phyloP scores from a whole-genome alignment of 352 stramenopile species.

The Globisporangium mamillatum region DNA sequence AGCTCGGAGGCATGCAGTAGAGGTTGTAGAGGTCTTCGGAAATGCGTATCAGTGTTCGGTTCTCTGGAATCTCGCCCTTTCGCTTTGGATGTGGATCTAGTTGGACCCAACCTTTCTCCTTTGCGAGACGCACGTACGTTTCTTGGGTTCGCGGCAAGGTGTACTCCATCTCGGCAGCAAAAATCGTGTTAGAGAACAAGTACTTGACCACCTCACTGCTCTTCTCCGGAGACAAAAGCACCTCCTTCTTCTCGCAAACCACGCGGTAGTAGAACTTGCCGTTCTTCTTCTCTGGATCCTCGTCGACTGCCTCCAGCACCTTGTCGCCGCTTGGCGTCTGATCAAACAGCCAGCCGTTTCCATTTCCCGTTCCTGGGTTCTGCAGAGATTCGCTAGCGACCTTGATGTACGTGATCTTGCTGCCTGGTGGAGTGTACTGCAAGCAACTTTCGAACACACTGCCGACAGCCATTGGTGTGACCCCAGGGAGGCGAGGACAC shows the following conservation, averaged over 20 bases:
- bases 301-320: slow-evolving; percentile 64
- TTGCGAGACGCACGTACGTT: slow-evolving; percentile 68
- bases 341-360: slow-evolving; percentile 69
- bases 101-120: slow-evolving; percentile 77
- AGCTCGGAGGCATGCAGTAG: slow-evolving; percentile 70
- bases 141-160: slow-evolving; percentile 68
- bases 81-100: slow-evolving; percentile 33
- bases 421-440: slow-evolving; percentile 75
- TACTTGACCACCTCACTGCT: slow-evolving; percentile 66
- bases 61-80: neutral
- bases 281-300: slow-evolving; percentile 76
- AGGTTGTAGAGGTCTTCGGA: slow-evolving; percentile 79
- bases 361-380: slow-evolving; percentile 31
- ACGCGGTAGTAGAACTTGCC: slow-evolving; percentile 83
- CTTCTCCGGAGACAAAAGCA: slow-evolving; percentile 68
- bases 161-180: slow-evolving; percentile 80
- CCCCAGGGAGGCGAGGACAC: slow-evolving; percentile 63
- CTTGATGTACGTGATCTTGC: slow-evolving; percentile 80
- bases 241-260: slow-evolving; percentile 63
- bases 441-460: slow-evolving; percentile 80
- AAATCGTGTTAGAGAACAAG: slow-evolving; percentile 66
- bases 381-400: slow-evolving; percentile 50
- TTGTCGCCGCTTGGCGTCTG: slow-evolving; percentile 60
- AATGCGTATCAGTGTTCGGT: slow-evolving; percentile 54
- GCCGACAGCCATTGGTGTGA: slow-evolving; percentile 54